Base-by-base conservation (phyloP, 306 rosid genomes). In the Neltuma alba region DNA sequence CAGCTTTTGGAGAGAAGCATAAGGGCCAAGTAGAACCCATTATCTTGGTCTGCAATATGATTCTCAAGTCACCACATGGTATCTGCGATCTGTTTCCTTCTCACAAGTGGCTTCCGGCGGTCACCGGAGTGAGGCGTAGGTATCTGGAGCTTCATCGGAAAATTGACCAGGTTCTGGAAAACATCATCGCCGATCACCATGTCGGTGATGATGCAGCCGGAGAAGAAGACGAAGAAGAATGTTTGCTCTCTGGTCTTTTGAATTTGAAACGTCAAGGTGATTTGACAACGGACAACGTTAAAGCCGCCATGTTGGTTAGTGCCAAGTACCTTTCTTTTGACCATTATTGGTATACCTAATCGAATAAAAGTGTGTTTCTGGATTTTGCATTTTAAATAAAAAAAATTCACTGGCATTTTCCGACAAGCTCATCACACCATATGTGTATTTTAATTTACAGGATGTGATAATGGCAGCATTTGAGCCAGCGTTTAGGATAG, bases 1-100 rank as follows among this genome's bases (percentile, higher is more conserved):
- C 82, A 27, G 61, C 62, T 42, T 72, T 72, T 2, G 87, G 87
- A 10, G 21, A 33, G 44, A 47, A 54, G 61, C 61, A 54, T 14
- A 21, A 21, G 30, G 28, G 8, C 28, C 28, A 7, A 21, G 61
- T 54, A 20, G 61, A 21, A 54, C 1, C 61, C 61, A 54, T 54
- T 54, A 0, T 54, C 4, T 0, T 13, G 61, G 21, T 54, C 14
- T n/a, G 27, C 21, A 1, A 54, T 21, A 54, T 7, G 27, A n/a
- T 54, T 54, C 13, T 54, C 30, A 21, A 21, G 15, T 54, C 30
- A 21, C 61, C 61, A 54, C 61, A 54, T 21, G 61, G 61, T 9
- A 54, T 54, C 61, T 21, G 11, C 28, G 61, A 54, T 21, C 28
- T 54, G 28, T 54, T 54, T 54, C 61, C 61, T 54, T n/a, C 30